These are phyloP conservation scores for Backusella sp. DNA, from an alignment of 192 early-diverging fungal species.

Conservation along the genomic window DNA sequence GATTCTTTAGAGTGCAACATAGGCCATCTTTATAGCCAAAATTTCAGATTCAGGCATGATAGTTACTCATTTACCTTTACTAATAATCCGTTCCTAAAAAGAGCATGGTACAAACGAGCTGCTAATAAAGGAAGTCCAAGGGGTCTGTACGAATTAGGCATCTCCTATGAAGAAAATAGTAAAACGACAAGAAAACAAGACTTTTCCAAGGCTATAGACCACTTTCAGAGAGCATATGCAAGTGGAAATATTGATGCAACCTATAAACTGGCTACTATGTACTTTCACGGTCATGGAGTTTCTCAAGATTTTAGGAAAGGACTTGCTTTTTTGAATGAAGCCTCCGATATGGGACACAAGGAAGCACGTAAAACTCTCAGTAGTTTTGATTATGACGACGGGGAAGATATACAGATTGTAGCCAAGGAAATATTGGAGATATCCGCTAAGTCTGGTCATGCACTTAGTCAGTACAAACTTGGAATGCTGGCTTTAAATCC, in stretches of 20 bases:
- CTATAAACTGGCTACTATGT: not conserved
- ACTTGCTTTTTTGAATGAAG: not conserved
- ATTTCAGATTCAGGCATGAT: no score
- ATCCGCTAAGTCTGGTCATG: not conserved
- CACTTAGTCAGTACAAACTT: not conserved
- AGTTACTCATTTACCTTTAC: no score
- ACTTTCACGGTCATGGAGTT: not conserved
- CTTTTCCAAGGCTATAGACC: conserved; percentile 7
- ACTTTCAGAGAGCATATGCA: conserved; percentile 12
- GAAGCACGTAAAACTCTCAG: not conserved
- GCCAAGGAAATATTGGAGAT: not conserved
- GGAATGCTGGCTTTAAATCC: not conserved
- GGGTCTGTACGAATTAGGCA: no score
- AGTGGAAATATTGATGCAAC: conserved; percentile 16
- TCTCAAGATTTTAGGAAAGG: not conserved
- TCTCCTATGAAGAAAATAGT: no score
- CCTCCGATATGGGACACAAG: not conserved
- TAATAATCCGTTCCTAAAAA: no score
- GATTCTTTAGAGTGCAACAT: not conserved
- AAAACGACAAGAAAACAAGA: no score
- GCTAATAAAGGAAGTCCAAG: conserved; percentile 9
- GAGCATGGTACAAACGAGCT: no score
- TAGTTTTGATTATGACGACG: not conserved
- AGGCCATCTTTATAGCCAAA: not conserved
- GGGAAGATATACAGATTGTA: not conserved